Conservation (phyloP, 1,284 basidiomycete genomes). For the Leccinum ponderosum region DNA sequence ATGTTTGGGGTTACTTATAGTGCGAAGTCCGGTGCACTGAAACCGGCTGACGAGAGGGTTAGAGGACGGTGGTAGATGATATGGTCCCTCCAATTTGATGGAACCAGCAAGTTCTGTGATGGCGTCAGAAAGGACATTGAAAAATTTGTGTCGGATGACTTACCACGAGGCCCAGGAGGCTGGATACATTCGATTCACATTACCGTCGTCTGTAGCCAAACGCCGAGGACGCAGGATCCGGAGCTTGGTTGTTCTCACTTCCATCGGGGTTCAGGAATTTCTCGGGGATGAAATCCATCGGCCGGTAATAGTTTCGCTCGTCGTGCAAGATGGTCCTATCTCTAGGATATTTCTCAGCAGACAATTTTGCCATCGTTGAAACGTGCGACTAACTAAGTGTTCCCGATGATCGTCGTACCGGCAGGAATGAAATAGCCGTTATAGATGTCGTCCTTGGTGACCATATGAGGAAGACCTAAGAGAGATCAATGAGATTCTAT, state of each 20-base stretch:
- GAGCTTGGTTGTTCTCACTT: constrained; percentile 35
- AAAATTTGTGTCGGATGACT: no score
- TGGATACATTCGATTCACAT: not conserved
- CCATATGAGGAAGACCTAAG: constrained; percentile 44
- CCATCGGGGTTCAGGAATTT: constrained; percentile 40
- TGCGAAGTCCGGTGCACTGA: no score
- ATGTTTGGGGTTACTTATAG: no score
- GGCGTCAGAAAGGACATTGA: no score
- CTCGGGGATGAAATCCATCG: constrained; percentile 46
- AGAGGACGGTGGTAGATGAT: no score
- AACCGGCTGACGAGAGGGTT: no score
- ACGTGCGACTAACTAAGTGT: constrained; percentile 38
- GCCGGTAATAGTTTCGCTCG: constrained; percentile 40
- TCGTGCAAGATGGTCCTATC: constrained; percentile 52
- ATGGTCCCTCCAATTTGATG: no score
- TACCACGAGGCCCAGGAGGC: no score
- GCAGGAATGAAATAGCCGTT: constrained; percentile 42
- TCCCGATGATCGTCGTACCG: constrained; percentile 39
- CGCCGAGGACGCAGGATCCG: constrained; percentile 42
- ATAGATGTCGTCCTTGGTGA: constrained; percentile 40
- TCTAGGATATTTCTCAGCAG: not conserved
- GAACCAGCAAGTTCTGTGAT: no score
- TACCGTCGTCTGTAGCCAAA: constrained; percentile 52
- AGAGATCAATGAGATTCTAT: constrained; percentile 5
- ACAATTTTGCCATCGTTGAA: not conserved